Conservation (phyloP, 202 grass and related monocot genomes). For the Digitaria exilis region DNA sequence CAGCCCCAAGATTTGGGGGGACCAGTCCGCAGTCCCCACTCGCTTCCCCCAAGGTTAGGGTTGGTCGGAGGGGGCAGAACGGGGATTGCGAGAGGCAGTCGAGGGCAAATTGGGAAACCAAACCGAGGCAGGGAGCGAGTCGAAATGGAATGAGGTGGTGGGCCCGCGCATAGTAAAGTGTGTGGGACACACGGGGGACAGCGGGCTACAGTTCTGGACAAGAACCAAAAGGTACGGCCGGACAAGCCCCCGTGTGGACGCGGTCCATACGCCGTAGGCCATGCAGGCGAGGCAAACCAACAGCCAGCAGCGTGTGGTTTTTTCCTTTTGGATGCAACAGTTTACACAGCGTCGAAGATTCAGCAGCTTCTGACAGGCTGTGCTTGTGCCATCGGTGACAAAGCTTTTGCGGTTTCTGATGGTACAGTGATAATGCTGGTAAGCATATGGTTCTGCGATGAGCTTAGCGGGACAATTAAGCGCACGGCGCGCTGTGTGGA, state of each 20-base stretch:
- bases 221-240: slow-evolving; percentile 35
- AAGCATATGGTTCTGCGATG: no score
- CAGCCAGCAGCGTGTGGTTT: neutral
- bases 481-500: neutral
- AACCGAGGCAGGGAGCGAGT: no score
- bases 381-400: no score
- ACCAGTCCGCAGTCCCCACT: neutral
- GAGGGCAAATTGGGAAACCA: neutral
- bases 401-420: no score
- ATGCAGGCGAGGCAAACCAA: neutral
- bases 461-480: no score
- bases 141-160: slow-evolving; percentile 41
- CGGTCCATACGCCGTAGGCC: neutral
- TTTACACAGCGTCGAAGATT: no score
- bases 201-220: slow-evolving; percentile 60
- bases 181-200: slow-evolving; percentile 49
- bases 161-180: slow-evolving; percentile 35
- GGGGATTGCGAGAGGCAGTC: neutral
- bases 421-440: no score
- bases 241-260: neutral
- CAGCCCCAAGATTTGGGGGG: slow-evolving; percentile 46
- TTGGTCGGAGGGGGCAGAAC: slow-evolving; percentile 19
- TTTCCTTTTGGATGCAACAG: neutral
- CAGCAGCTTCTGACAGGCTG: no score
- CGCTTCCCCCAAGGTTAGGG: neutral